phyloP scores from a whole-genome alignment of 2,329 filamentous ascomycete genomes.

The Dryadomyces quercus-mongolicae region DNA sequence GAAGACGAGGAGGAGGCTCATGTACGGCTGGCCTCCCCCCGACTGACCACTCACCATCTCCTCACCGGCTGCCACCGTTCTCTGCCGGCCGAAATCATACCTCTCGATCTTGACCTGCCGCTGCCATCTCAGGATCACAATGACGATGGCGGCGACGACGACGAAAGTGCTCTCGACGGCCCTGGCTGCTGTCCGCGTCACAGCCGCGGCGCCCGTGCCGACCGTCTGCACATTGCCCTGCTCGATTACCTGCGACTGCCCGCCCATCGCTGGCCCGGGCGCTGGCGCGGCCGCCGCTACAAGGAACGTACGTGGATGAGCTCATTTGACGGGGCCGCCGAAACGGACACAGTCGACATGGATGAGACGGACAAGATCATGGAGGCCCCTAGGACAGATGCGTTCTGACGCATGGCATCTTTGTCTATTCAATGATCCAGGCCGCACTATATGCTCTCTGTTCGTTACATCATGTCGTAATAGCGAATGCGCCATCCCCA shows the following conservation, averaged over 20 bases:
- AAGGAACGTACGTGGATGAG: conserved; percentile 5
- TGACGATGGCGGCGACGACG: no score
- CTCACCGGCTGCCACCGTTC: neutral
- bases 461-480: neutral
- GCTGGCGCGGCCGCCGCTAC: neutral
- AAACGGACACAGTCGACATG: neutral
- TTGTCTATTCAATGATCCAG: neutral
- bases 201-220: neutral
- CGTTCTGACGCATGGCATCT: neutral
- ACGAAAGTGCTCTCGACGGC: neutral
- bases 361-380: neutral
- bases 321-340: conserved; percentile 3
- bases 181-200: neutral
- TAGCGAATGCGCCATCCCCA: neutral
- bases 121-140: neutral
- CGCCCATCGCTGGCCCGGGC: neutral
- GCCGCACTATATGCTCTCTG: neutral
- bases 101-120: neutral
- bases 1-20: neutral
- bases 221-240: neutral
- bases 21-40: neutral
- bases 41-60: neutral
- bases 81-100: conserved; percentile 1
- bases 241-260: neutral
- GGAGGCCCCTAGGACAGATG: no score